These are phyloP conservation scores for Nyctanthes arbortristis DNA, from an alignment of 257 asterid genomes.

Conservation along the genomic window DNA sequence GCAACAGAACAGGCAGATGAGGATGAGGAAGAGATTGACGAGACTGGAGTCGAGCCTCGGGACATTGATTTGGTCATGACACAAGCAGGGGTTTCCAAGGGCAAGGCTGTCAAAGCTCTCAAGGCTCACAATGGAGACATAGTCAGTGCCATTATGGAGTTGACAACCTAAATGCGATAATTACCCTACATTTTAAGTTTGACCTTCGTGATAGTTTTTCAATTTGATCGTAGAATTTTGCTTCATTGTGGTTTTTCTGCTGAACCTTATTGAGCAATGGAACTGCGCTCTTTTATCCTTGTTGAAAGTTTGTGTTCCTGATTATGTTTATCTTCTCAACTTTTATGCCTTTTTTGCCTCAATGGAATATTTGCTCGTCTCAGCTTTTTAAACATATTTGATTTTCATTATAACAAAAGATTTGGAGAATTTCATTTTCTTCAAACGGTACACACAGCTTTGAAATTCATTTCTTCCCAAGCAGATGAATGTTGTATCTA, in stretches of 20 bases:
- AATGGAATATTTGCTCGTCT: no score
- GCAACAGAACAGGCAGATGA: constrained; percentile 50
- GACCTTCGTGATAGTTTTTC: constrained; percentile 28
- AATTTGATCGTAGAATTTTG: constrained; percentile 20
- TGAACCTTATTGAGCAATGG: constrained; percentile 22
- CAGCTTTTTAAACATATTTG: no score
- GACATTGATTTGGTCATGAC: constrained; percentile 91
- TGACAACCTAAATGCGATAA: constrained; percentile 45
- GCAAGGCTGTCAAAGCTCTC: constrained; percentile 86
- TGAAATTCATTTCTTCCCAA: constrained; percentile 3
- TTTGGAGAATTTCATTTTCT: no score
- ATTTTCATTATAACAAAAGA: no score
- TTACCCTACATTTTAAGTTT: not conserved
- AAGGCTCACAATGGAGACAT: constrained; percentile 77
- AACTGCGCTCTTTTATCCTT: constrained; percentile 2
- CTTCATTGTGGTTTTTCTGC: constrained; percentile 12
- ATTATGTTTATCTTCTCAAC: not conserved
- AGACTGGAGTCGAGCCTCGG: constrained; percentile 65
- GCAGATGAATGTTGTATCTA: not conserved
- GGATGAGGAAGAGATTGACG: constrained; percentile 82
- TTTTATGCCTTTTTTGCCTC: not conserved
- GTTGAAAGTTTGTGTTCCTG: not conserved
- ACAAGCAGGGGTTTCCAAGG: constrained; percentile 79
- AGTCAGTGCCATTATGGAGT: constrained; percentile 92
- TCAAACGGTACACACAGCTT: not conserved